phyloP scores from a whole-genome alignment of 805 yeast genomes.

The Wickerhamiella sergipiensis region DNA sequence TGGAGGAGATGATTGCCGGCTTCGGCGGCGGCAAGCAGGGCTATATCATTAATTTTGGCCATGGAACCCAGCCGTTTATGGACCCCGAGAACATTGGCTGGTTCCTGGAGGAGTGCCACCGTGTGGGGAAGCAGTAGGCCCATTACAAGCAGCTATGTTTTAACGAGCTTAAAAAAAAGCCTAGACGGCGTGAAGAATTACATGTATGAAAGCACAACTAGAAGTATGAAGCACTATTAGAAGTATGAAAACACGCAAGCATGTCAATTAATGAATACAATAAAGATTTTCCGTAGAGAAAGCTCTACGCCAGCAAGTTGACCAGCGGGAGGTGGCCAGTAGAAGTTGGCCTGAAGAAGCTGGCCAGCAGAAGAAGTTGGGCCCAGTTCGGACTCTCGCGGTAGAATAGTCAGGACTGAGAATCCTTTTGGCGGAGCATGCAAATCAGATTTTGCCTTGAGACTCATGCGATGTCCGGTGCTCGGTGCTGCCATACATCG shows the following conservation, averaged over 20 bases:
- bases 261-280: not conserved
- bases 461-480: too few species aligned
- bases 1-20: constrained; percentile 73
- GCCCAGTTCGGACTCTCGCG: too few species aligned
- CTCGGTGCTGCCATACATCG: too few species aligned
- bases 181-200: not conserved
- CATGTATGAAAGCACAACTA: too few species aligned
- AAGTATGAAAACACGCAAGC: not conserved
- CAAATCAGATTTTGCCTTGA: too few species aligned
- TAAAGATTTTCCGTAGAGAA: too few species aligned
- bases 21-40: constrained; percentile 90
- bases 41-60: constrained; percentile 92
- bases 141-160: too few species aligned
- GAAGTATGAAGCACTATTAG: not conserved
- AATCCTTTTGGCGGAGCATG: too few species aligned
- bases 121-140: constrained; percentile 36
- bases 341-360: too few species aligned
- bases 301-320: not conserved
- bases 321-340: too few species aligned
- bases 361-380: too few species aligned
- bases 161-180: not conserved
- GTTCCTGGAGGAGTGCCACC: constrained; percentile 78
- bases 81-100: constrained; percentile 77
- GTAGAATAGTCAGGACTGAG: too few species aligned
- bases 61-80: constrained; percentile 97